Evolutionary conservation across 2,329 filamentous ascomycete genomes (phyloP).

Genomic region (Thelonectria rubi): DNA sequence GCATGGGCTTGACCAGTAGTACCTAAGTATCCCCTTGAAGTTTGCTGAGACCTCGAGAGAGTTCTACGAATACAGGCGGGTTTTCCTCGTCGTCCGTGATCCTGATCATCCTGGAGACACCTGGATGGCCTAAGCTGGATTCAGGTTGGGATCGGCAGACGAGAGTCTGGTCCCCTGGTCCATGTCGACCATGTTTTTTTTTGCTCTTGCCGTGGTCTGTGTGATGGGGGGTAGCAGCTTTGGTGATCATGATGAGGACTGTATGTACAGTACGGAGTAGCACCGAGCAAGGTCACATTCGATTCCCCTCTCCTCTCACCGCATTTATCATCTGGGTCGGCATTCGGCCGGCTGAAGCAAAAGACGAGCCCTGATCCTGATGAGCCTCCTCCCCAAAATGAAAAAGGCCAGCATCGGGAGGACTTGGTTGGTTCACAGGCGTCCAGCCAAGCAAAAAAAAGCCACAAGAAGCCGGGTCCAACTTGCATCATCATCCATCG

Average conservation of each 20-base stretch:
- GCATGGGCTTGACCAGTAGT: too few species aligned
- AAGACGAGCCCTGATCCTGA: too few species aligned
- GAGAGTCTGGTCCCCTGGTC: slow-evolving; percentile 16
- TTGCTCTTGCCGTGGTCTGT: slow-evolving; percentile 1
- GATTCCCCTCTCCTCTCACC: too few species aligned
- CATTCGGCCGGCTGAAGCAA: neutral
- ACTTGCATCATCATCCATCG: neutral
- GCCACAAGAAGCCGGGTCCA: neutral
- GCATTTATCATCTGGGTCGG: neutral
- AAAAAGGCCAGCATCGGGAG: slow-evolving; percentile 1
- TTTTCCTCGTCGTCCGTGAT: too few species aligned
- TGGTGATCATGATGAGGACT: too few species aligned
- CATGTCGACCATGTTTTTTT: slow-evolving; percentile 13
- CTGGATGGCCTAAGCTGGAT: slow-evolving; percentile 9
- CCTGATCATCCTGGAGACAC: too few species aligned
- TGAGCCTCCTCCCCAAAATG: neutral
- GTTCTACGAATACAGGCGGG: too few species aligned
- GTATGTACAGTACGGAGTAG: too few species aligned
- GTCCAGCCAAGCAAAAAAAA: slow-evolving; percentile 8
- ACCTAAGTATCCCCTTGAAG: too few species aligned
- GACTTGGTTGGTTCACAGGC: slow-evolving; percentile 23
- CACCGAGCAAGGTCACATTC: neutral
- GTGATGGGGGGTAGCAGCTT: too few species aligned
- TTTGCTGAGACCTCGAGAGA: too few species aligned
- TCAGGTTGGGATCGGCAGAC: slow-evolving; percentile 18